These are phyloP conservation scores for Caryopteris hybrid DNA, from an alignment of 305 asterid species.

Conservation along the genomic window DNA sequence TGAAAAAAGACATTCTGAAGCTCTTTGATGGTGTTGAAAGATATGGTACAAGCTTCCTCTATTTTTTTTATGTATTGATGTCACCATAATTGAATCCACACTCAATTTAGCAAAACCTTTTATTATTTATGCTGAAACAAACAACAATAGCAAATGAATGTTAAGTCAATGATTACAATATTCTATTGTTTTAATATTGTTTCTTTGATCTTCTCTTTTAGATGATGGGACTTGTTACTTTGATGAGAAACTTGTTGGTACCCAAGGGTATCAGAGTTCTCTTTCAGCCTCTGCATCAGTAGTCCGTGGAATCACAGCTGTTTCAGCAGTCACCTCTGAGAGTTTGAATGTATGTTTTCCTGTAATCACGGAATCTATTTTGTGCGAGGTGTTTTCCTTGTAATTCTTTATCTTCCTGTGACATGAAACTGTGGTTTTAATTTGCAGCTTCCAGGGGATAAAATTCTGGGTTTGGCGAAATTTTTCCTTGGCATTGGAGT, in stretches of 20 bases:
- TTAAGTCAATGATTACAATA: slow-evolving; percentile 5
- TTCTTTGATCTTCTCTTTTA: slow-evolving; percentile 23
- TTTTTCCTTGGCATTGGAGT: slow-evolving; percentile 83
- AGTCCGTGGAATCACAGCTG: slow-evolving; percentile 76
- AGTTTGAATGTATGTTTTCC: slow-evolving; percentile 49
- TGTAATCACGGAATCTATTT: neutral
- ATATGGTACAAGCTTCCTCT: slow-evolving; percentile 50
- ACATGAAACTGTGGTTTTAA: slow-evolving; percentile 18
- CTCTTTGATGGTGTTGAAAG: slow-evolving; percentile 82
- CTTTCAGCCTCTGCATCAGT: slow-evolving; percentile 82
- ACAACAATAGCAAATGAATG: neutral
- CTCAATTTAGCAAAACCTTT: neutral
- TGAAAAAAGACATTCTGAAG: slow-evolving; percentile 69
- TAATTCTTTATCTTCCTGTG: slow-evolving; percentile 6
- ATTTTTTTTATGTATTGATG: neutral
- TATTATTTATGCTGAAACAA: neutral
- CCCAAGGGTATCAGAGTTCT: slow-evolving; percentile 70
- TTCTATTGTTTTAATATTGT: slow-evolving; percentile 14
- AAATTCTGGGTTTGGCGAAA: slow-evolving; percentile 77
- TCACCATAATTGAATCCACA: neutral
- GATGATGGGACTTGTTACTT: slow-evolving; percentile 91
- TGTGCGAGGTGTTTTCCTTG: neutral
- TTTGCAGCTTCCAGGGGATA: slow-evolving; percentile 87
- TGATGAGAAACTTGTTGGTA: slow-evolving; percentile 77
- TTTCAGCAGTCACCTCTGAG: slow-evolving; percentile 61